Evolutionary conservation across 768 basidiomycete genomes (phyloP).

Genomic region (Boletus bicolor): DNA sequence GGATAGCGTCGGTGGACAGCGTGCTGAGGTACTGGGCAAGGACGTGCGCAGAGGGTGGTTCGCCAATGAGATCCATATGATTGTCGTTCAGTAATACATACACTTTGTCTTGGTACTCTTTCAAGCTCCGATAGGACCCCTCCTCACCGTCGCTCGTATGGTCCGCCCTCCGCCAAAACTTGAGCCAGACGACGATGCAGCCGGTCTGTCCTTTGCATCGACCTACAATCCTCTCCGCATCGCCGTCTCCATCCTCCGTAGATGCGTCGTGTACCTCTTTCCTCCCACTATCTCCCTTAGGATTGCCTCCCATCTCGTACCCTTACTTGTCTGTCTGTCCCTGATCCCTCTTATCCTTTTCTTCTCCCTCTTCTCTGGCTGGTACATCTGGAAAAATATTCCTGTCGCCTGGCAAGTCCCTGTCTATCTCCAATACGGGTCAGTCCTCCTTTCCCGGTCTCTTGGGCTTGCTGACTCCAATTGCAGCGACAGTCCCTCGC

Average conservation of each 20-base stretch:
- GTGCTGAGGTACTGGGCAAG: constrained; percentile 43
- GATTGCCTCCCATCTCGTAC: constrained; percentile 61
- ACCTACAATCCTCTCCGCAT: constrained; percentile 11
- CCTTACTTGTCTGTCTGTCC: constrained; percentile 55
- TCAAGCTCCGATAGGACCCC: constrained; percentile 23
- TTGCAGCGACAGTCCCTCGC: constrained; percentile 57
- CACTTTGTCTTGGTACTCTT: neutral
- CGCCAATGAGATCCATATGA: constrained; percentile 45
- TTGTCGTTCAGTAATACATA: too few species aligned
- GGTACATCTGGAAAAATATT: constrained; percentile 68
- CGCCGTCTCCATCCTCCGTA: neutral
- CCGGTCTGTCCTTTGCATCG: neutral
- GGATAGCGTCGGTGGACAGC: constrained; percentile 27
- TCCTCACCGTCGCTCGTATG: constrained; percentile 17
- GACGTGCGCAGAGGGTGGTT: constrained; percentile 44
- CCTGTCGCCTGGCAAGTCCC: constrained; percentile 69
- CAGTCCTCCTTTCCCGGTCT: constrained; percentile 21
- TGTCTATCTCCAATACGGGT: constrained; percentile 81
- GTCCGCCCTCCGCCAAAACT: constrained; percentile 20
- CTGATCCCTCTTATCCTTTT: constrained; percentile 61
- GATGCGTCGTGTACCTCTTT: constrained; percentile 7
- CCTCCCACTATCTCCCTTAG: constrained; percentile 16
- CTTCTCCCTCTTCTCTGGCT: constrained; percentile 65
- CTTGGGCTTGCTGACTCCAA: constrained; percentile 1
- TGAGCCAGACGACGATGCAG: constrained; percentile 15